Base-by-base conservation (phyloP, 2,329 filamentous ascomycete species). In the Raffaelea arxii region DNA sequence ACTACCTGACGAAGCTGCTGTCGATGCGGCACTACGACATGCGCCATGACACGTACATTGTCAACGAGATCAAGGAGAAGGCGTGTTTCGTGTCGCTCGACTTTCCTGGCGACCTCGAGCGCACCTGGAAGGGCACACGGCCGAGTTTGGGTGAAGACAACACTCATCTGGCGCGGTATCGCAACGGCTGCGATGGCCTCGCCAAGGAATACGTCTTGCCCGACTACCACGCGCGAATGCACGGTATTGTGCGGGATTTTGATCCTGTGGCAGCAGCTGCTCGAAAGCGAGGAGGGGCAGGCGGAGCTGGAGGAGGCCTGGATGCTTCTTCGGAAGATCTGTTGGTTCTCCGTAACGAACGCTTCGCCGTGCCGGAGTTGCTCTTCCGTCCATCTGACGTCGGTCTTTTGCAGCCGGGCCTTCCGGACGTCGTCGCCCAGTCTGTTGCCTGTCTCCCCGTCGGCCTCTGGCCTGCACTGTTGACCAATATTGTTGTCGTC, bases 1-100 rank as follows among this genome's bases (percentile, higher is more conserved):
- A 97, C 62, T 85, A 94, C 61, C 73, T 98, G 27, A 91, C 92
- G 41, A 86, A 92, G 47, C 74, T 94, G 16, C 80, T 97, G 18
- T 96, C 90, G 1, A 74, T 94, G 14, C 83, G 92, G 6, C 89
- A 96, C 59, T 95, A 94, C 64, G 91, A 96, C 61, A 90, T 98
- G 80, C 81, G 92, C 51, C 90, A 94, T 62, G 92, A 98, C 57
- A 84, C 86, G 1, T 83, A 94, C 62, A 83, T 97, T 43, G 88
- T 96, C 61, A 95, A 95, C 58, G 86, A 96, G 62, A 90, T 97
- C 64, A 98, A 98, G 60, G 92, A 98, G 61, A 75, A 83, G 4
- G 81, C 85, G 1, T 94, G 87, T 60, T 97, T 85, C 56, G 81
- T 96, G 11, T 84, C 85, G 3, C 68, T 77, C 1, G 80, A 94